Evolutionary conservation across 208 protist genomes (phyloP).

Genomic region (Crithidia sp.): DNA sequence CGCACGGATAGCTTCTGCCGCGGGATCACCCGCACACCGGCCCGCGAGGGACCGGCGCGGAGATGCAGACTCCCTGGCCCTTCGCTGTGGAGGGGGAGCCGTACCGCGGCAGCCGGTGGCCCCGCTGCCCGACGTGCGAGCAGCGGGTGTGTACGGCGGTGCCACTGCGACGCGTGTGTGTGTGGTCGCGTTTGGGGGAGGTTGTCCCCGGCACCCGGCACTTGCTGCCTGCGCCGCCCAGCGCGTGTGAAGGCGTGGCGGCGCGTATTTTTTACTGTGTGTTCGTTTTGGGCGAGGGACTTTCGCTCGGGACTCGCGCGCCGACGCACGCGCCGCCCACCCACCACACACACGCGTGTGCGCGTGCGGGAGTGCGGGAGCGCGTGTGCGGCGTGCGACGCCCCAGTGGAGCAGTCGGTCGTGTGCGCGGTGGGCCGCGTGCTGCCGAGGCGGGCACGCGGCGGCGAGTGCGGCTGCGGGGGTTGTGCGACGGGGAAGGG

Average conservation of each 20-base stretch:
- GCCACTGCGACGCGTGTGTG: conserved; percentile 17
- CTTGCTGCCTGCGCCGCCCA: conserved; percentile 47
- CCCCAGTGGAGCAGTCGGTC: conserved; percentile 33
- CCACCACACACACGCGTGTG: too few relatives aligned
- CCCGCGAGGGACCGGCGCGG: conserved; percentile 24
- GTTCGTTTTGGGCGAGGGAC: conserved; percentile 57
- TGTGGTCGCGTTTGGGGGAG: conserved; percentile 7
- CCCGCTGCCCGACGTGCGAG: conserved; percentile 31
- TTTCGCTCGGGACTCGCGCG: conserved; percentile 71
- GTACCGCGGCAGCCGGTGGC: conserved; percentile 34
- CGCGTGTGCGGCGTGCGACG: conserved; percentile 16
- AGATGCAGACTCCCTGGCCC: conserved; percentile 25
- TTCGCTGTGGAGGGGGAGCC: conserved; percentile 24
- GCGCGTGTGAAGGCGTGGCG: neutral
- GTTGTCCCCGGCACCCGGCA: conserved; percentile 55
- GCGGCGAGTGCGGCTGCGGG: conserved; percentile 28
- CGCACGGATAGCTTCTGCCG: conserved; percentile 29
- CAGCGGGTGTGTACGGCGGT: conserved; percentile 40
- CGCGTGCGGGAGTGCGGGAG: too few relatives aligned
- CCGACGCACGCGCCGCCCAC: conserved; percentile 1
- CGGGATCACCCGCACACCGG: conserved; percentile 33
- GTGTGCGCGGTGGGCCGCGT: conserved; percentile 25
- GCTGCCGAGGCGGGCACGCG: neutral
- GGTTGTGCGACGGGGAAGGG: conserved; percentile 11
- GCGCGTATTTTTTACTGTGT: neutral